A percentile compares a stretch with the other conserved stretches of the same genome.
Evolutionary conservation across 2,329 filamentous ascomycete genomes (phyloP).

Genomic region (Fonsecaea monophora): DNA sequence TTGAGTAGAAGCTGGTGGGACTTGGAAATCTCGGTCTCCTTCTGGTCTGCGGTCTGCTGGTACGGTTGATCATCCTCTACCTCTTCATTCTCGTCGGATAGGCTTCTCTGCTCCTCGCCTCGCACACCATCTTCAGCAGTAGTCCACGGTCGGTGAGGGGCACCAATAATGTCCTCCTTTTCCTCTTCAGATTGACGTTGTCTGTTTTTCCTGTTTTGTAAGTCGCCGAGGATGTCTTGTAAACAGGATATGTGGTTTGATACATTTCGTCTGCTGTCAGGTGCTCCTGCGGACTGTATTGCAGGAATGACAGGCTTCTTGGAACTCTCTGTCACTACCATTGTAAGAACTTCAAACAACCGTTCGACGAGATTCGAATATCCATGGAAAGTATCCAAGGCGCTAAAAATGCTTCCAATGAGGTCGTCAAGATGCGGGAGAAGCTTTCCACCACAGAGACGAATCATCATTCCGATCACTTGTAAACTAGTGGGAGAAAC

Average conservation of each 20-base stretch:
- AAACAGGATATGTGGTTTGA: slow-evolving; percentile 44
- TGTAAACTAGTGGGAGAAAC: slow-evolving; percentile 89
- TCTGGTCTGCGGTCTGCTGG: slow-evolving; percentile 42
- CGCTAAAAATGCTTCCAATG: slow-evolving; percentile 86
- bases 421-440: slow-evolving; percentile 92
- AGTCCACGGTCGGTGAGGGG: slow-evolving; percentile 43
- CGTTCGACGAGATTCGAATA: slow-evolving; percentile 85
- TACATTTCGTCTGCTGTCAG: slow-evolving; percentile 43
- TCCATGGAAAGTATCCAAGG: slow-evolving; percentile 93
- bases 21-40: slow-evolving; percentile 62
- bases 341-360: slow-evolving; percentile 80
- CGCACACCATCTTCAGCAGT: slow-evolving; percentile 35
- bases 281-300: slow-evolving; percentile 47
- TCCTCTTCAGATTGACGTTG: slow-evolving; percentile 40
- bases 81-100: slow-evolving; percentile 3
- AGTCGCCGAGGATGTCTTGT: slow-evolving; percentile 45
- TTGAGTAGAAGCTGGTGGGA: slow-evolving; percentile 81
- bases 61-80: slow-evolving; percentile 8
- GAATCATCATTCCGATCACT: slow-evolving; percentile 93
- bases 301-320: slow-evolving; percentile 59
- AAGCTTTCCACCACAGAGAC: slow-evolving; percentile 78
- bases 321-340: slow-evolving; percentile 82
- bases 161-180: slow-evolving; percentile 27
- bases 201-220: slow-evolving; percentile 46
- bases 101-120: slow-evolving; percentile 33